phyloP scores from a whole-genome alignment of 495 filamentous ascomycete species.

The Tuber microsphaerosporum region DNA sequence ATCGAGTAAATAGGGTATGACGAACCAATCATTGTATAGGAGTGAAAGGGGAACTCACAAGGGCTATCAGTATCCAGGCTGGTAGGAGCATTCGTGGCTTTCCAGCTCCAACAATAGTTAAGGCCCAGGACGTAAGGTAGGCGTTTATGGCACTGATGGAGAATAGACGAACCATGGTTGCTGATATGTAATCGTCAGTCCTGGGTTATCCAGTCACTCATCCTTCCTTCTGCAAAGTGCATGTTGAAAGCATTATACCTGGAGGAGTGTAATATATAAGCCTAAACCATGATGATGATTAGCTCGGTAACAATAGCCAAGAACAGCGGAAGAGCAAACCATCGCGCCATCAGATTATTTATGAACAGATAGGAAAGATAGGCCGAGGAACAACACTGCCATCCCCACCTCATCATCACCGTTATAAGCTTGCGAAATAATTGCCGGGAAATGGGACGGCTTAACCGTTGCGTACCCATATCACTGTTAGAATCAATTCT shows the following conservation, averaged over 20 bases:
- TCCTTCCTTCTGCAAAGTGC: neutral
- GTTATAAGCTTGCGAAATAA: conserved; percentile 12
- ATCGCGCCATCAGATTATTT: conserved; percentile 86
- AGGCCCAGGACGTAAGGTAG: conserved; percentile 71
- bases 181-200: conserved; percentile 39
- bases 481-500: conserved; percentile 70
- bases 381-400: conserved; percentile 69
- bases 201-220: neutral
- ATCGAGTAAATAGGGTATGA: conserved; percentile 30
- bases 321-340: conserved; percentile 47
- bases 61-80: conserved; percentile 79
- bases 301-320: neutral
- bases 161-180: conserved; percentile 74
- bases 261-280: conserved; percentile 81
- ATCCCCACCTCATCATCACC: conserved; percentile 11
- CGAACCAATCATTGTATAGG: conserved; percentile 2
- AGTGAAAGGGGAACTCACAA: conserved; percentile 47
- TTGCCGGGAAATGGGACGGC: conserved; percentile 1
- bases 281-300: conserved; percentile 46
- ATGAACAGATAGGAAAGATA: conserved; percentile 86
- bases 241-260: conserved; percentile 29
- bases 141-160: conserved; percentile 72
- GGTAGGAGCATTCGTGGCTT: conserved; percentile 73
- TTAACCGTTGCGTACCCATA: conserved; percentile 61
- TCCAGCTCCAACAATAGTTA: conserved; percentile 65